phyloP scores from a whole-genome alignment of 768 basidiomycete species.

The Suillus weaverae region DNA sequence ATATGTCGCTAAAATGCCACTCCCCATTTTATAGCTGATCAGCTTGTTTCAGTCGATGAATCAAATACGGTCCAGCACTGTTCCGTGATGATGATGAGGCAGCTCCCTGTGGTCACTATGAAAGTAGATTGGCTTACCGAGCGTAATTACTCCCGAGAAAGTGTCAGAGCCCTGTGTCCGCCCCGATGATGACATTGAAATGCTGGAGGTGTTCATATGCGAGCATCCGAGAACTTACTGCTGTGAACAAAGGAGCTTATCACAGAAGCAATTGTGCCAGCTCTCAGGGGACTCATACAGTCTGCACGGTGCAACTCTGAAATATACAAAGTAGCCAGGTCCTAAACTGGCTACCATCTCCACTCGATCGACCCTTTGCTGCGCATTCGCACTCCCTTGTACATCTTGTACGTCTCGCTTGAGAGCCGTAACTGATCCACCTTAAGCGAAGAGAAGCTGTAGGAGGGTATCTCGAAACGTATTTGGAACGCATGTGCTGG shows the following conservation, averaged over 20 bases:
- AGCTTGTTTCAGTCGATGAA: background rate
- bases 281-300: background rate
- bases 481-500: conserved; percentile 77
- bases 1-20: background rate
- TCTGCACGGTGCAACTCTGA: background rate
- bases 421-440: conserved; percentile 83
- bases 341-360: conserved; percentile 28
- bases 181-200: background rate
- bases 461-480: conserved; percentile 64
- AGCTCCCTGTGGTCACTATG: background rate
- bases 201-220: background rate
- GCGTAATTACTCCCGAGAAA: background rate
- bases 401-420: conserved; percentile 85
- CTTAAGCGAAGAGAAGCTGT: conserved; percentile 78
- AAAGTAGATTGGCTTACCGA: background rate
- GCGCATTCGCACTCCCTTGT: conserved; percentile 82
- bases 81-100: background rate
- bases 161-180: background rate
- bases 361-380: conserved; percentile 32
- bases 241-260: background rate
- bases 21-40: background rate
- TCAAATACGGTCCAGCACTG: background rate
- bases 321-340: background rate
- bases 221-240: background rate
- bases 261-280: background rate